phyloP scores from a whole-genome alignment of 78 protist species.

The Speleostelium caveatum region DNA sequence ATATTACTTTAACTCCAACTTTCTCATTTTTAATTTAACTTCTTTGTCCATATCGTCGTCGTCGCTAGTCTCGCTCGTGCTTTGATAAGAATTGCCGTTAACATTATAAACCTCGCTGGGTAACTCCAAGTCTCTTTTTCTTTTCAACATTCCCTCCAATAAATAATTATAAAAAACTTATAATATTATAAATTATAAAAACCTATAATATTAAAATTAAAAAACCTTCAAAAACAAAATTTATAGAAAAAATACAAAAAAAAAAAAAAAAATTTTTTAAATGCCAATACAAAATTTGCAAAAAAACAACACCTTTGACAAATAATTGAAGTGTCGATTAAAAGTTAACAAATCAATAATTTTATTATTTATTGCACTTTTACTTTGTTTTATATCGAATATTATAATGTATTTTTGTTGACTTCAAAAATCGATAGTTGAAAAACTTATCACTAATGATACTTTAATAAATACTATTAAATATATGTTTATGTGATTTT shows the following conservation, averaged over 20 bases:
- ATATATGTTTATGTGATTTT: neutral
- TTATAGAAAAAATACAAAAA: neutral
- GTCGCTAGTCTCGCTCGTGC: too few relatives aligned
- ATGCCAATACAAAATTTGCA: neutral
- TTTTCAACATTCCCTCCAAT: too few relatives aligned
- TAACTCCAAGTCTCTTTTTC: conserved; percentile 19
- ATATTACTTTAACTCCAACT: conserved; percentile 1
- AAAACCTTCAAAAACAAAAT: neutral
- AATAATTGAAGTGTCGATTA: too few relatives aligned
- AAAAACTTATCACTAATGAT: too few relatives aligned
- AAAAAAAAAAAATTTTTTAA: neutral
- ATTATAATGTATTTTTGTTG: neutral
- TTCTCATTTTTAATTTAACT: conserved; percentile 20
- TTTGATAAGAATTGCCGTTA: neutral
- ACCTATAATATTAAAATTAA: too few relatives aligned
- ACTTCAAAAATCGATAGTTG: too few relatives aligned
- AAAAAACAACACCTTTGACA: too few relatives aligned
- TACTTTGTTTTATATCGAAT: too few relatives aligned
- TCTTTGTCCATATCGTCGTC: conserved; percentile 9
- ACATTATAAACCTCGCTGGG: neutral
- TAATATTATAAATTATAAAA: neutral
- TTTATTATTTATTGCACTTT: too few relatives aligned
- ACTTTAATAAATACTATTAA: too few relatives aligned
- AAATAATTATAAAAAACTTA: conserved; percentile 1
- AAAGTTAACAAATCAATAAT: too few relatives aligned